Percentiles rank a stretch among this genome's conserved stretches.
phyloP scores from a whole-genome alignment of 768 basidiomycete species.

The Tricholoma furcatifolium region DNA sequence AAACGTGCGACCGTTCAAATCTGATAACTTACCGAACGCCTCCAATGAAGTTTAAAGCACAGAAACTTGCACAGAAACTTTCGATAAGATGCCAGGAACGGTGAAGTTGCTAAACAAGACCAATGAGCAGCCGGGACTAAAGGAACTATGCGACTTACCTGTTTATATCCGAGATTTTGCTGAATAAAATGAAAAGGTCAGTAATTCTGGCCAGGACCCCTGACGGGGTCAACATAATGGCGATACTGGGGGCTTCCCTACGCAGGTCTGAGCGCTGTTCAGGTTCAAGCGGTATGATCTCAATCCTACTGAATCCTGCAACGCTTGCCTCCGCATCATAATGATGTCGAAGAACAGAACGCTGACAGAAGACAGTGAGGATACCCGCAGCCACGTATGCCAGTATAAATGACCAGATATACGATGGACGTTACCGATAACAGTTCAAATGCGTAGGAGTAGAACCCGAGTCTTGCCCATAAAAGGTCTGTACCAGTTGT shows the following conservation, averaged over 20 bases:
- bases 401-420: slow-evolving; percentile 60
- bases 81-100: slow-evolving; percentile 83
- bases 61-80: slow-evolving; percentile 86
- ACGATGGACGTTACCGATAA: slow-evolving; percentile 72
- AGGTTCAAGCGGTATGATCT: slow-evolving; percentile 98
- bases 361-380: slow-evolving; percentile 40
- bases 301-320: slow-evolving; percentile 59
- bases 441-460: slow-evolving; percentile 30
- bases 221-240: slow-evolving; percentile 37
- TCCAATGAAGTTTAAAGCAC: slow-evolving; percentile 89
- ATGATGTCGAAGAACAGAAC: slow-evolving; percentile 22
- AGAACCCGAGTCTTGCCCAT: slow-evolving; percentile 27
- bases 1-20: neutral
- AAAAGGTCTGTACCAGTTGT: slow-evolving; percentile 42
- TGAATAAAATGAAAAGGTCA: slow-evolving; percentile 47
- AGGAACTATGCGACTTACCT: slow-evolving; percentile 41
- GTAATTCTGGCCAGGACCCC: slow-evolving; percentile 38
- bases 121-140: slow-evolving; percentile 10
- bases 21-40: slow-evolving; percentile 60
- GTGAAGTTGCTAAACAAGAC: slow-evolving; percentile 66
- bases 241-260: slow-evolving; percentile 90
- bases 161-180: slow-evolving; percentile 79
- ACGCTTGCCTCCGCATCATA: slow-evolving; percentile 22
- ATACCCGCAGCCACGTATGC: slow-evolving; percentile 86
- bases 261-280: slow-evolving; percentile 97